These are phyloP conservation scores for Ilex asprella DNA, from an alignment of 257 asterid species.

Conservation along the genomic window DNA sequence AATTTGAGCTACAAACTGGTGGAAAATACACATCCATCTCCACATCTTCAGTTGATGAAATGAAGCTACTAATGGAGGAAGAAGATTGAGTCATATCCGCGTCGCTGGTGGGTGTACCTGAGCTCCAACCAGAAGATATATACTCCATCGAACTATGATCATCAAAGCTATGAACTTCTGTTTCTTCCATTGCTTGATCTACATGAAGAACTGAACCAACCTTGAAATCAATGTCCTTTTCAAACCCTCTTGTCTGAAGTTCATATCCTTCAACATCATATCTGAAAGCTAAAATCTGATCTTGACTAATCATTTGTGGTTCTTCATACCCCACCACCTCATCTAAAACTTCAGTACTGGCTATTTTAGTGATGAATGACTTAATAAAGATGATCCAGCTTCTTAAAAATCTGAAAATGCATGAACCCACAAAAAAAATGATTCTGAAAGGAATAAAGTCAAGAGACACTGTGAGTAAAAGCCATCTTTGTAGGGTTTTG, in stretches of 20 bases:
- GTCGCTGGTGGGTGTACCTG: background rate
- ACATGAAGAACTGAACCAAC: background rate
- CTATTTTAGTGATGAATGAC: slow-evolving; percentile 1
- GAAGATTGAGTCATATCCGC: background rate
- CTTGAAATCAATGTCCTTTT: slow-evolving; percentile 1
- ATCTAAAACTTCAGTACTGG: slow-evolving; percentile 11
- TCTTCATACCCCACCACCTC: slow-evolving; percentile 2
- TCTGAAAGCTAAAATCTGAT: background rate
- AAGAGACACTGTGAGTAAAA: slow-evolving; percentile 1
- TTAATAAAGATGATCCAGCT: slow-evolving; percentile 1
- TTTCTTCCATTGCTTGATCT: background rate
- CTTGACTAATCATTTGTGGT: background rate
- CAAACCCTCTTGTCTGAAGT: slow-evolving; percentile 7
- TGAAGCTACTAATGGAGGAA: background rate
- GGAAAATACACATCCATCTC: slow-evolving; percentile 3
- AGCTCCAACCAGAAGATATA: background rate
- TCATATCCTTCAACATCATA: slow-evolving; percentile 1
- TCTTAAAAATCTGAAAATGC: slow-evolving; percentile 7
- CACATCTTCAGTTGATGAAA: background rate
- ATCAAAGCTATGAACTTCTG: background rate
- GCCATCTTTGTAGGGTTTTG: slow-evolving; percentile 12
- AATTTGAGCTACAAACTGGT: slow-evolving; percentile 3
- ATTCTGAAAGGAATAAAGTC: slow-evolving; percentile 9
- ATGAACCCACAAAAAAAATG: slow-evolving; percentile 1
- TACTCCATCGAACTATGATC: background rate